Conservation (phyloP, 1,284 basidiomycete species). For the Inonotus hispidus region DNA sequence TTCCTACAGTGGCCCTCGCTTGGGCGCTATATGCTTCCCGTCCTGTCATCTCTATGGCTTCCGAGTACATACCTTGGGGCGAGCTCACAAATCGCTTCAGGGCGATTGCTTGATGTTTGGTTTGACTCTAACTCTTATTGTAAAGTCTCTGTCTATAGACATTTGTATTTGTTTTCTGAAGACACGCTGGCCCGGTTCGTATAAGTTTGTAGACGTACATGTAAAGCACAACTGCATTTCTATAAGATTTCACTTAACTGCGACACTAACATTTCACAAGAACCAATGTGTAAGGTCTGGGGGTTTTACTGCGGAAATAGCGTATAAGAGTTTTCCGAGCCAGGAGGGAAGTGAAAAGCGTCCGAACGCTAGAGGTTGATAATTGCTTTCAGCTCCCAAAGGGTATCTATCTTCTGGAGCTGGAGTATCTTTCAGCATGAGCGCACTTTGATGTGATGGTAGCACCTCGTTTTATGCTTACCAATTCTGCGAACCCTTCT, state of each 20-base stretch:
- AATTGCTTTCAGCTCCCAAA: constrained; percentile 13
- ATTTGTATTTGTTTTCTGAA: neutral
- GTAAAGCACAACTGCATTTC: neutral
- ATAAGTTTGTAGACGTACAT: constrained; percentile 9
- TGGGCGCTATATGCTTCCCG: constrained; percentile 25
- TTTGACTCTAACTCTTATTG: neutral
- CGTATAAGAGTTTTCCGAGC: neutral
- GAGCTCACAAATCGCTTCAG: neutral
- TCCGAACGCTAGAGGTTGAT: neutral
- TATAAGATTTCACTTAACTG: neutral
- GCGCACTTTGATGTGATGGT: neutral
- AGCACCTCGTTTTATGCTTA: constrained; percentile 15
- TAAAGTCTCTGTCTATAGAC: neutral
- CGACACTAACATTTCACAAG: neutral
- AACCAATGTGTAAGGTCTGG: neutral
- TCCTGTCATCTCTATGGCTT: constrained; percentile 25
- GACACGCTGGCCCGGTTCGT: constrained; percentile 1
- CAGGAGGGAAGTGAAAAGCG: neutral
- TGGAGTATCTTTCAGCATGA: neutral
- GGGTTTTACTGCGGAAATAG: neutral
- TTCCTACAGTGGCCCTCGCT: constrained; percentile 19
- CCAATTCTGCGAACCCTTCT: constrained; percentile 30
- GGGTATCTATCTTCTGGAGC: constrained; percentile 13
- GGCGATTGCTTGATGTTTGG: neutral
- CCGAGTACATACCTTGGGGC: constrained; percentile 5